Conservation (phyloP, 306 rosid species). For the cucumber (Cucumis sativus) region DNA sequence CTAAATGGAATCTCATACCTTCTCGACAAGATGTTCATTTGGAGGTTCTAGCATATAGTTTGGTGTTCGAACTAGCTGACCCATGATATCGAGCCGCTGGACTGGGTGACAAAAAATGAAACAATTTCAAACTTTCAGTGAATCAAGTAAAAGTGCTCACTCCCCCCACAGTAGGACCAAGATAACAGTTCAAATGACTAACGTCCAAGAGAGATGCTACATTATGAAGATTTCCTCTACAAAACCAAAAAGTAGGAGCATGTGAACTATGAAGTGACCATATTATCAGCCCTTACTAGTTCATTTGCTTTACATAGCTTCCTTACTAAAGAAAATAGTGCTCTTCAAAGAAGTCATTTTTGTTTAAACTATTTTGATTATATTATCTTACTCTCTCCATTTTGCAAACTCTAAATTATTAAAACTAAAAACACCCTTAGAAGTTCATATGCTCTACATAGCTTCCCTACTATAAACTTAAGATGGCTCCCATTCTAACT, state of each 20-base stretch:
- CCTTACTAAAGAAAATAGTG: too few relatives aligned
- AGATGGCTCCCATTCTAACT: neutral
- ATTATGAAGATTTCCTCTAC: neutral
- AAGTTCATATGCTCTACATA: too few relatives aligned
- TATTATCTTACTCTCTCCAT: neutral
- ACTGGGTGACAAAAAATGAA: constrained; percentile 21
- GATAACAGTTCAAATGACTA: neutral
- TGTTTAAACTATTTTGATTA: neutral
- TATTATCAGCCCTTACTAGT: neutral
- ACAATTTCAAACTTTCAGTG: neutral
- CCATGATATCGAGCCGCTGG: constrained; percentile 26
- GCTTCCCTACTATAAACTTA: neutral
- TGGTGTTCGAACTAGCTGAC: constrained; percentile 31
- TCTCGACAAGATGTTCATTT: constrained; percentile 65
- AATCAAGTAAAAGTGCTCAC: neutral
- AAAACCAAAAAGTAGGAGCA: neutral
- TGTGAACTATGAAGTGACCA: neutral
- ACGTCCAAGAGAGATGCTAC: neutral
- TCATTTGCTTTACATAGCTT: neutral
- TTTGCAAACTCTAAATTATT: neutral
- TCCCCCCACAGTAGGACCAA: neutral
- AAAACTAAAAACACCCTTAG: neutral
- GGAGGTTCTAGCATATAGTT: constrained; percentile 46
- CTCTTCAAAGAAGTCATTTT: too few relatives aligned
- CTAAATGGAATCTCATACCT: constrained; percentile 21